Evolutionary conservation across 768 basidiomycete species (phyloP), one percentile per base, ranked within the genome.

Genomic region (Leccinum subtestaceum): DNA sequence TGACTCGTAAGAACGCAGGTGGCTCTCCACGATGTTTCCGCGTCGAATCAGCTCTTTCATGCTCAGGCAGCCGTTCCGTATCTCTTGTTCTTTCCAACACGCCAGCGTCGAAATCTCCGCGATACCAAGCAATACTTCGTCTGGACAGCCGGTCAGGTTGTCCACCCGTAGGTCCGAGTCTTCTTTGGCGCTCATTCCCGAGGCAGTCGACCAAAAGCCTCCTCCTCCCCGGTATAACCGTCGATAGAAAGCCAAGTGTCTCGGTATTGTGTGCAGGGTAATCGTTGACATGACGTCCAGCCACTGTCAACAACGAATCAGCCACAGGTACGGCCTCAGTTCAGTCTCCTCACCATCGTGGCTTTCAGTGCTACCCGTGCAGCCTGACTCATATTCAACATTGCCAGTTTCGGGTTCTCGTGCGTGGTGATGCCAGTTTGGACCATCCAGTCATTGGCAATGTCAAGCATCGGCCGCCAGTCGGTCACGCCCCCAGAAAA

Each of bases 381-480:
- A 4, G 78, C 73, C 36, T 75, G 69, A 51, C 77, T 75, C 81
- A 91, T 82, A 60, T 73, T 78, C 54, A 81, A 74, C 68, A 89
- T 78, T 52, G 78, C 77, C 51, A 82, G 63, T 65, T 82, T 82
- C 2, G 88, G 86, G 67, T 90, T 85, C 61, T 88, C 86, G 65
- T 84, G 81, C 34, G 74, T 74, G 40, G 80, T 78, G 43, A 93
- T 77, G 31, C 86, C 84, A 4, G 83, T 87, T 68, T 87, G 83
- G 49, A 75, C 77, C 49, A 93, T 76, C 92, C 92, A 93, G 59
- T 92, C 89, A 64, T 82, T 82, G 49, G 90, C 85, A 21, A 91
- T 79, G 40, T 81, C 77, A 66, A 93, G 84, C 62, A 88, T 83
- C 6, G 78, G 75, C 60, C 81, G 81, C 92, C 92, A 94, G 64